A percentile compares a stretch with the other conserved stretches of the same genome.
Conservation (phyloP, 257 asterid species). For the Salvia splendens region DNA sequence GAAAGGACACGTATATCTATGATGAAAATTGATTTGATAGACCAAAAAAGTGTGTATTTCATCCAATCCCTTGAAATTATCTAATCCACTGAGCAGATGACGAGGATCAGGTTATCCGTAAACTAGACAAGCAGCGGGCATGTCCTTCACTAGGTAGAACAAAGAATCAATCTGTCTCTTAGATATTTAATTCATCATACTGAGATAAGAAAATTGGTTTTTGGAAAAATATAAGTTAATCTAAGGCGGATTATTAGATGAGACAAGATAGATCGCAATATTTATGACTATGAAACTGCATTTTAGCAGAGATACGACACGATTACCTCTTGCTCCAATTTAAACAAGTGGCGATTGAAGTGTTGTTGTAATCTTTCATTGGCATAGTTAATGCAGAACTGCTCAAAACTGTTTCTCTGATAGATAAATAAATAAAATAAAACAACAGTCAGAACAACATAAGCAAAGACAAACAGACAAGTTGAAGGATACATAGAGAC, state of each 20-base stretch:
- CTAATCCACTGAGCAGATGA: too few species aligned
- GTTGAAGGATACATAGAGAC: conserved; percentile 19
- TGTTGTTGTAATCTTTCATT: conserved; percentile 97
- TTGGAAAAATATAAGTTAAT: neutral
- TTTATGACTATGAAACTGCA: conserved; percentile 14
- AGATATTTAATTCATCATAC: neutral
- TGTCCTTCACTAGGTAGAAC: neutral
- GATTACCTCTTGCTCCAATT: conserved; percentile 96
- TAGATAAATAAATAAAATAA: conserved; percentile 28
- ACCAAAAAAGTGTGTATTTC: too few species aligned
- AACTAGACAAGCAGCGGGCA: too few species aligned
- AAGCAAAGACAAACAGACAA: conserved; percentile 26
- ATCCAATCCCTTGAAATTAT: too few species aligned
- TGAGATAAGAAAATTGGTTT: conserved; percentile 13
- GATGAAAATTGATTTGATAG: too few species aligned
- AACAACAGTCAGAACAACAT: conserved; percentile 16
- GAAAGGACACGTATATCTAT: too few species aligned
- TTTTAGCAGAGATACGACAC: conserved; percentile 1
- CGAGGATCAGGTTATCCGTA: too few species aligned
- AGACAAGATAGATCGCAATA: neutral
- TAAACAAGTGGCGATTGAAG: conserved; percentile 96
- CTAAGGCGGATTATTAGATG: too few species aligned
- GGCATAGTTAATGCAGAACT: conserved; percentile 96
- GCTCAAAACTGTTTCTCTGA: conserved; percentile 97
- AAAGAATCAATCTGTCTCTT: neutral